Evolutionary conservation across 2,329 filamentous ascomycete species (phyloP).

Genomic region (Lasiodiplodia sp.): DNA sequence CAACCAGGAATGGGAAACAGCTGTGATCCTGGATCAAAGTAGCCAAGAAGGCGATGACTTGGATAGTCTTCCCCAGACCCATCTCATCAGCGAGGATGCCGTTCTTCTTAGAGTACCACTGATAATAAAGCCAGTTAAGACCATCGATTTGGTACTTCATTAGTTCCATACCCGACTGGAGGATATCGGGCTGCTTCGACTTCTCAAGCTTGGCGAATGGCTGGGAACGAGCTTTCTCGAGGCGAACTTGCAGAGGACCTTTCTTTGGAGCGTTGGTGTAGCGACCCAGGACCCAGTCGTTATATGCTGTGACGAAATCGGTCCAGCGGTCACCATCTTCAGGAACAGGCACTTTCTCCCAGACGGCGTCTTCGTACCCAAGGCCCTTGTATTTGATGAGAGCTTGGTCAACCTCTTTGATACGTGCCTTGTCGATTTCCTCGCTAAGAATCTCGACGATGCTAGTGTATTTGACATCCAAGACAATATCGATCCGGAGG

Average conservation of each 20-base stretch:
- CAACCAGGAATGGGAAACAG: constrained; percentile 91
- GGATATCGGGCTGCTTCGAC: constrained; percentile 73
- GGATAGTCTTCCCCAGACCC: constrained; percentile 97
- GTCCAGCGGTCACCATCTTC: constrained; percentile 74
- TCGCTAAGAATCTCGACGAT: constrained; percentile 66
- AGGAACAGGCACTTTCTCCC: constrained; percentile 78
- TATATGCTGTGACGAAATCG: constrained; percentile 83
- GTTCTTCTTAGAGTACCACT: constrained; percentile 82
- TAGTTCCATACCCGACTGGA: constrained; percentile 75
- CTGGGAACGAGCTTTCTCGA: constrained; percentile 70
- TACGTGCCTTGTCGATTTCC: constrained; percentile 73
- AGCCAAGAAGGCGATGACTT: constrained; percentile 83
- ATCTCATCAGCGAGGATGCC: constrained; percentile 96
- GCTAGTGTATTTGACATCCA: constrained; percentile 76
- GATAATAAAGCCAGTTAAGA: constrained; percentile 92
- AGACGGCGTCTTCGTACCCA: constrained; percentile 87
- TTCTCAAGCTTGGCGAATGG: constrained; percentile 75
- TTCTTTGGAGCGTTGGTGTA: constrained; percentile 70
- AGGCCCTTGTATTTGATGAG: constrained; percentile 93
- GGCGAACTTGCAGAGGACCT: constrained; percentile 67
- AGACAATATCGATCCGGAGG: constrained; percentile 85
- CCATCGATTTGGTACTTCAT: constrained; percentile 96
- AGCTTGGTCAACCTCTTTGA: constrained; percentile 75
- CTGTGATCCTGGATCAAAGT: constrained; percentile 67
- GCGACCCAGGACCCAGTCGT: constrained; percentile 82